Conservation (phyloP, 129 eudicot genomes). For the Ambrosia trifida region DNA sequence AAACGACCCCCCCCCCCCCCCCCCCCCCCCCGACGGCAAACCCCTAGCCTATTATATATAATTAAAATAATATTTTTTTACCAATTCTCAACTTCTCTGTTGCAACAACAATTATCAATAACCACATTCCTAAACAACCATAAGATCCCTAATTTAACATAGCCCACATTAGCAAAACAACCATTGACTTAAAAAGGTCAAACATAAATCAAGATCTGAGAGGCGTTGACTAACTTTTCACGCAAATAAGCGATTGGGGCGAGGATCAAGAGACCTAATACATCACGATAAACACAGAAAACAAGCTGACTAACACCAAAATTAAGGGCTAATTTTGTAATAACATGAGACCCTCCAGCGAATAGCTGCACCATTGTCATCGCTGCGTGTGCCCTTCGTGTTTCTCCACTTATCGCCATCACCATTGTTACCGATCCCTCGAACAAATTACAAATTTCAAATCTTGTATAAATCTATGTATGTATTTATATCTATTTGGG, state of each 20-base stretch:
- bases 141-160: too few species aligned
- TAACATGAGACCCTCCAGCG: slow-evolving; percentile 82
- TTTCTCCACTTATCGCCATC: slow-evolving; percentile 45
- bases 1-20: too few species aligned
- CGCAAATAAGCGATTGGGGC: slow-evolving; percentile 77
- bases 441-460: slow-evolving; percentile 10
- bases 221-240: slow-evolving; percentile 55
- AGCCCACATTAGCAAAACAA: too few species aligned
- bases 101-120: too few species aligned
- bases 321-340: slow-evolving; percentile 85
- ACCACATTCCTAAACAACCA: too few species aligned
- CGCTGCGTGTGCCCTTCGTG: slow-evolving; percentile 72
- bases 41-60: too few species aligned
- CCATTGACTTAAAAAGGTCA: background rate
- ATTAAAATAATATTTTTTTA: too few species aligned
- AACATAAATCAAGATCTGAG: slow-evolving; percentile 16
- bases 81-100: too few species aligned
- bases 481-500: background rate
- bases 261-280: slow-evolving; percentile 73
- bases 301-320: slow-evolving; percentile 77
- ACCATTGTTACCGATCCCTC: slow-evolving; percentile 26
- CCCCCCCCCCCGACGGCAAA: too few species aligned
- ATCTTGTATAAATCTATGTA: too few species aligned
- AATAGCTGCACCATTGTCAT: slow-evolving; percentile 77
- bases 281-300: slow-evolving; percentile 79